Evolutionary conservation across 768 basidiomycete species (phyloP), one percentile per base, ranked within the genome.

Genomic region (Phaffia tasmanica): DNA sequence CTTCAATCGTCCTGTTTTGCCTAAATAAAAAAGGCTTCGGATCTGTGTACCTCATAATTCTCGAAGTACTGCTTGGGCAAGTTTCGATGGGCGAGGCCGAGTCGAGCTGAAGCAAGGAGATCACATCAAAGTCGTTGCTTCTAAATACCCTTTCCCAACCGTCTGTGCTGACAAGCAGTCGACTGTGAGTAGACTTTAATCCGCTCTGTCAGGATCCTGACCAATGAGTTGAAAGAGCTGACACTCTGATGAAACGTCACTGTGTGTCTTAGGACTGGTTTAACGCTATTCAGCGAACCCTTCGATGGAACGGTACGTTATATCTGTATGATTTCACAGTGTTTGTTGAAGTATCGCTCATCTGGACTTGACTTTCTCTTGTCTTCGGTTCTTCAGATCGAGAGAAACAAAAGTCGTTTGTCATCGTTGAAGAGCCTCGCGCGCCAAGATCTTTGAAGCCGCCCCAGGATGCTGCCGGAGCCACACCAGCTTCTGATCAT

Each of bases 31-130:
- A 42, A 42, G 35, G 11, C 81, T 99, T 49, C 85, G 95, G 4
- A 89, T 99, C 46, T 97, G 94, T 72, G 95, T 99, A n/a, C 95
- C 95, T 11, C 98, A 90, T 79, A 97, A 98, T 76, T 95, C 92
- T 27, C 81, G 95, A 55, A 94, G 91, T 73, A 99, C 94, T 0
- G 95, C 95, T 9, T 99, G 95, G 95, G 95, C 89, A 11, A 93
- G 90, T 25, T 99, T 99, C 75, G 95, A 99, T 73, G 95, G 95
- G 25, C 85, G 95, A 55, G 95, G 95, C 0, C 83, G 95, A 46
- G 88, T 99, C 16, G 95, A 99, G 77, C 80, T 98, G 27, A 88
- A 88, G 77, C 95, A 98, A 86, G 95, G 95, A 51, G 95, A 99
- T 73, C 94, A 98, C 75, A 97, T 99, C 79, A 98, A 94, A 78